Evolutionary conservation across 176 grass and related monocot genomes (phyloP).

Genomic region (Oryza meyeriana): DNA sequence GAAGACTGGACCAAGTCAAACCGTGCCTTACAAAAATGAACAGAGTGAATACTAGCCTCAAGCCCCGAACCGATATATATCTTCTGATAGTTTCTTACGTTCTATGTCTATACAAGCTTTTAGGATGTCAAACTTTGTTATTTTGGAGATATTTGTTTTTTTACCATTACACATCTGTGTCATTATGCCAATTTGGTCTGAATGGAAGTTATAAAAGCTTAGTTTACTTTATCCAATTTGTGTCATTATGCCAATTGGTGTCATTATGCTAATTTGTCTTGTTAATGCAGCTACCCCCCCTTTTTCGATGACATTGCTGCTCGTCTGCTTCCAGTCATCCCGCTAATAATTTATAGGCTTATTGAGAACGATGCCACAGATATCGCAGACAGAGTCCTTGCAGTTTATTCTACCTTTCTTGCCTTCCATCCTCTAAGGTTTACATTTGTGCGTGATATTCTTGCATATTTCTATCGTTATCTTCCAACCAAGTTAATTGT

Average conservation of each 20-base stretch:
- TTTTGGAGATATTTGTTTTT: constrained; percentile 24
- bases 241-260: not conserved
- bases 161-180: not conserved
- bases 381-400: constrained; percentile 86
- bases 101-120: constrained; percentile 6
- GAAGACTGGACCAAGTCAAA: not conserved
- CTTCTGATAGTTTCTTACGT: constrained; percentile 21
- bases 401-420: constrained; percentile 74
- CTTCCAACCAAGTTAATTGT: constrained; percentile 88
- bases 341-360: constrained; percentile 92
- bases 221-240: constrained; percentile 16
- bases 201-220: constrained; percentile 20
- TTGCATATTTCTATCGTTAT: constrained; percentile 96
- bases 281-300: constrained; percentile 74
- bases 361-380: constrained; percentile 91
- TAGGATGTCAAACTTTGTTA: constrained; percentile 17
- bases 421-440: constrained; percentile 93
- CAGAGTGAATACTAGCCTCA: not conserved
- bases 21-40: not conserved
- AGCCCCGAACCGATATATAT: not conserved
- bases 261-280: constrained; percentile 14
- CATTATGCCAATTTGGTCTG: constrained; percentile 22
- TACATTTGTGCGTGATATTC: constrained; percentile 95
- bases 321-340: constrained; percentile 83
- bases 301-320: constrained; percentile 99